Percentiles rank a stretch among this genome's conserved stretches.
These are phyloP conservation scores for Aspergillus kassunensis DNA, from an alignment of 495 filamentous ascomycete genomes.

Conservation along the genomic window DNA sequence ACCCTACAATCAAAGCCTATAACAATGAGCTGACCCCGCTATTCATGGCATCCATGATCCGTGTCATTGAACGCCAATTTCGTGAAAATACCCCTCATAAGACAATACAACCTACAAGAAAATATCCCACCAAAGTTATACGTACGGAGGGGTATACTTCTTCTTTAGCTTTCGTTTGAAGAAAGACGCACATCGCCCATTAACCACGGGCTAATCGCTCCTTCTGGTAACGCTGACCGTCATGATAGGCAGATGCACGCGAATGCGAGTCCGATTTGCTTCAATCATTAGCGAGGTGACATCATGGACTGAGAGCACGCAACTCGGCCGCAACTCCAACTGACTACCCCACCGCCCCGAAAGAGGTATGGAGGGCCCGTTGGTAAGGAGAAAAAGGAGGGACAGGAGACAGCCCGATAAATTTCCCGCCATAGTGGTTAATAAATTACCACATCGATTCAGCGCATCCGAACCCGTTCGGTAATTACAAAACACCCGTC, in stretches of 20 bases:
- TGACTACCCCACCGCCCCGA: slow-evolving; percentile 6
- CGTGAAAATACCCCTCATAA: too few relatives aligned
- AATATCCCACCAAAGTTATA: too few relatives aligned
- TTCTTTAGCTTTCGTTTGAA: too few relatives aligned
- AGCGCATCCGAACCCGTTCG: background rate
- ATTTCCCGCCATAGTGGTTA: slow-evolving; percentile 11
- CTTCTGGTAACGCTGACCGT: too few relatives aligned
- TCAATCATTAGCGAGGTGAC: slow-evolving; percentile 12
- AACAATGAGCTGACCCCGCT: background rate
- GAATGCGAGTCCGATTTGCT: background rate
- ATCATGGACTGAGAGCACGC: slow-evolving; percentile 19
- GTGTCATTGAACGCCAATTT: too few relatives aligned
- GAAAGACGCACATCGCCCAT: too few relatives aligned
- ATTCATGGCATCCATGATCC: too few relatives aligned
- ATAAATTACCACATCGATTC: slow-evolving; percentile 4
- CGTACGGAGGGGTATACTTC: too few relatives aligned
- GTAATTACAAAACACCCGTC: background rate
- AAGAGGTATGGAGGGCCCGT: background rate
- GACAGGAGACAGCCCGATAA: slow-evolving; percentile 5
- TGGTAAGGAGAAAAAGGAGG: slow-evolving; percentile 1
- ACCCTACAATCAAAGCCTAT: slow-evolving; percentile 21
- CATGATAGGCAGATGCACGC: background rate
- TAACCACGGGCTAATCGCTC: too few relatives aligned
- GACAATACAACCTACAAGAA: too few relatives aligned
- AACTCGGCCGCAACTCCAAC: slow-evolving; percentile 4